phyloP scores from a whole-genome alignment of 805 yeast species.

The Ogataea glucozyma region DNA sequence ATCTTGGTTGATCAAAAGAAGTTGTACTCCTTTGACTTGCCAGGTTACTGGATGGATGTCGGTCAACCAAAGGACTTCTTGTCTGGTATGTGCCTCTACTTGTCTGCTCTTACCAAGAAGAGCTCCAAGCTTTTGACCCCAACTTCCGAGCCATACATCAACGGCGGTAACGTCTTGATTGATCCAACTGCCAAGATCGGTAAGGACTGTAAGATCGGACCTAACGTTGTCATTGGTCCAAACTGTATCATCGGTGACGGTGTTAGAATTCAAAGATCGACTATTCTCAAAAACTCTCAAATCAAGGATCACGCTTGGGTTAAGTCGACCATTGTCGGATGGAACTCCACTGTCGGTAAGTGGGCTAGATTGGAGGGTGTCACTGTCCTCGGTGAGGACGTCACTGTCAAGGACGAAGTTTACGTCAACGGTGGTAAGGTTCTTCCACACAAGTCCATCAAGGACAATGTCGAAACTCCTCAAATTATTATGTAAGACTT shows the following conservation, averaged over 20 bases:
- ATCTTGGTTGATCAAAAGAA: conserved; percentile 83
- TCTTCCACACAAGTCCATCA: conserved; percentile 96
- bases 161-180: conserved; percentile 89
- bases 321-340: conserved; percentile 96
- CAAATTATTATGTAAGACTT: conserved; percentile 92
- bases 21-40: conserved; percentile 93
- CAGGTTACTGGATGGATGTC: conserved; percentile 99
- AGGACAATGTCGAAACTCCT: conserved; percentile 95
- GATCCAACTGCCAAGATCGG: conserved; percentile 95
- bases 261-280: conserved; percentile 96
- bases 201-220: conserved; percentile 93
- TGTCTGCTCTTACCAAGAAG: conserved; percentile 83
- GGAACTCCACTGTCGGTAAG: conserved; percentile 97
- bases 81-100: conserved; percentile 91
- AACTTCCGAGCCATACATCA: conserved; percentile 64
- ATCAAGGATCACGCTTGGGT: conserved; percentile 98
- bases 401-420: conserved; percentile 95
- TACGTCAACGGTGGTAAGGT: conserved; percentile 99
- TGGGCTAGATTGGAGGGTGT: conserved; percentile 99
- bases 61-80: conserved; percentile 99
- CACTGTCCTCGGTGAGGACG: conserved; percentile 98
- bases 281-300: conserved; percentile 84
- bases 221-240: conserved; percentile 97
- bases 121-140: conserved; percentile 66
- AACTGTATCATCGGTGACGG: conserved; percentile 95